These are phyloP conservation scores for Rosa persica DNA, from an alignment of 306 rosid species.

Conservation along the genomic window DNA sequence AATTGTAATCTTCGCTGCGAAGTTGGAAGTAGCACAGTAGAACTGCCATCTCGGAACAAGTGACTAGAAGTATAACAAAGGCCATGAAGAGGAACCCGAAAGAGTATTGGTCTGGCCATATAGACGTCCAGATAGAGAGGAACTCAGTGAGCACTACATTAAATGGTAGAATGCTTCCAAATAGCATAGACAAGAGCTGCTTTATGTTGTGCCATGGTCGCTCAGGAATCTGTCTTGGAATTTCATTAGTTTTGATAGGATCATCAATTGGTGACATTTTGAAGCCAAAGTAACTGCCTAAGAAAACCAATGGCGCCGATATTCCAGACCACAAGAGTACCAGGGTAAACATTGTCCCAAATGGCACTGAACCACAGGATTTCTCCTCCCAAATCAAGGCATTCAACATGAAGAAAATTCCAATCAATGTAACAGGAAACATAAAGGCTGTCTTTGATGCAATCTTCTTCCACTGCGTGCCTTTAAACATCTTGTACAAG, in stretches of 20 bases:
- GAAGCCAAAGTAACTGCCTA: slow-evolving; percentile 90
- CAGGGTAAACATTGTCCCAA: slow-evolving; percentile 89
- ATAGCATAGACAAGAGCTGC: slow-evolving; percentile 75
- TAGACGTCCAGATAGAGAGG: slow-evolving; percentile 80
- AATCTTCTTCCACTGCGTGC: slow-evolving; percentile 91
- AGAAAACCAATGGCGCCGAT: slow-evolving; percentile 90
- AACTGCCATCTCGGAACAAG: slow-evolving; percentile 91
- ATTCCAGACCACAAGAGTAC: slow-evolving; percentile 90
- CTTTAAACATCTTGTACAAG: slow-evolving; percentile 96
- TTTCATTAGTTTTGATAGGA: slow-evolving; percentile 91
- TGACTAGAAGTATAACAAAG: slow-evolving; percentile 72
- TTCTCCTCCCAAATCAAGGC: slow-evolving; percentile 87
- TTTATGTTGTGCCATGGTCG: slow-evolving; percentile 89
- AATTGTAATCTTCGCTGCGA: slow-evolving; percentile 93
- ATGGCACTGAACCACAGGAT: slow-evolving; percentile 89
- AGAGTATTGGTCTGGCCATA: slow-evolving; percentile 93
- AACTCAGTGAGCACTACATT: slow-evolving; percentile 84
- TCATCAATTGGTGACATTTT: slow-evolving; percentile 82
- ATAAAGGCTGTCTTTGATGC: slow-evolving; percentile 84
- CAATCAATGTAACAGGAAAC: slow-evolving; percentile 88
- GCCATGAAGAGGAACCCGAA: slow-evolving; percentile 89
- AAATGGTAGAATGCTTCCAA: slow-evolving; percentile 94
- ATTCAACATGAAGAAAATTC: slow-evolving; percentile 78
- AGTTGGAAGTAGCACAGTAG: slow-evolving; percentile 97
- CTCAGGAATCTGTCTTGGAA: slow-evolving; percentile 85